Evolutionary conservation across 768 basidiomycete species (phyloP).

Genomic region (Boletus vermiculosoides): DNA sequence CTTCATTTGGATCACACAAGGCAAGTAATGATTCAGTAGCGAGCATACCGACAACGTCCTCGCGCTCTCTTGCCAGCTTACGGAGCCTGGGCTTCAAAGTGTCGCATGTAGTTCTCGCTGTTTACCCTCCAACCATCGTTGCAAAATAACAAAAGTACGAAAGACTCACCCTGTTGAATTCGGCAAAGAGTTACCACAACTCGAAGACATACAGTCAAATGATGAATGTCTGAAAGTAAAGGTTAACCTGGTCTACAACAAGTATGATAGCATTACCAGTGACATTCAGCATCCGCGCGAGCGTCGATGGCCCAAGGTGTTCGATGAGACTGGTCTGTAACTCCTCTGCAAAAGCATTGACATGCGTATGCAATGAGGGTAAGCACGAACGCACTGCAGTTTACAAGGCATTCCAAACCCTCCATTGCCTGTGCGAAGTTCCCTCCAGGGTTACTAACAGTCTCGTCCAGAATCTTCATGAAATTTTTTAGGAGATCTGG

Average conservation of each 20-base stretch:
- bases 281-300: not conserved
- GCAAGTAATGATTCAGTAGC: constrained; percentile 4
- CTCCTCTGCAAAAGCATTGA: not conserved
- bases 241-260: not conserved
- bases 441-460: not conserved
- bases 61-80: not conserved
- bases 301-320: not conserved
- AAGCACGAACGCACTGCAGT: constrained; percentile 6
- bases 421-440: constrained; percentile 14
- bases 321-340: not conserved
- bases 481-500: not conserved
- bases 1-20: not conserved
- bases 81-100: constrained; percentile 6
- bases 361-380: not conserved
- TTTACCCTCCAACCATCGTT: not conserved
- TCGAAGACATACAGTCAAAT: not conserved
- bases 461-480: not conserved
- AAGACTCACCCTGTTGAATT: constrained; percentile 5
- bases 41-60: not conserved
- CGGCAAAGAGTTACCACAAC: not conserved
- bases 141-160: not conserved
- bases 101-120: not conserved
- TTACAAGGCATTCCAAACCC: constrained; percentile 9
- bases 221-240: not conserved
- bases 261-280: not conserved